Evolutionary conservation across 306 rosid species (phyloP), one percentile per base, ranked within the genome.

Genomic region (Parietaria judaica): DNA sequence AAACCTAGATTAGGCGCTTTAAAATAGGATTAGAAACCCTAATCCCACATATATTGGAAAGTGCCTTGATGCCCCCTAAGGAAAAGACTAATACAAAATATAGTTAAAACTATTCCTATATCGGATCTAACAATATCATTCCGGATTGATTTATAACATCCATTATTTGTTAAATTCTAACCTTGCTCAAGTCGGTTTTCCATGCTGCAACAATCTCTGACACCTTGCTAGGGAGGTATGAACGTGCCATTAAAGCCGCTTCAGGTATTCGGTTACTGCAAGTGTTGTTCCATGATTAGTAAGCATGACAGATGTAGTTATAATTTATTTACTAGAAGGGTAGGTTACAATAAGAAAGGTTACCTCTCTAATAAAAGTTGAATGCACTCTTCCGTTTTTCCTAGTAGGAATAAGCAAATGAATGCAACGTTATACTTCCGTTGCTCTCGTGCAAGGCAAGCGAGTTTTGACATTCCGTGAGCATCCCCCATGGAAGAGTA

Each of bases 401-500:
- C 96, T 84, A 92, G 76, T 78, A 72, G 80, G 76, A 86, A 92
- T 72, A 92, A 79, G 79, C 96, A 88, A 60, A 92, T 85, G 79
- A 84, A 92, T 51, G 95, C 86, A 65, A 92, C 95, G 76, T 92
- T 88, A 72, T 88, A 86, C 86, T 92, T 88, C 77, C 99, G 96
- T 74, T 88, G 95, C 76, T 88, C 94, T 74, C 82, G 88, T 59
- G 99, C 90, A 80, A 86, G 87, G 72, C 78, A 74, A 66, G 85
- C 87, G 65, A 92, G 99, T 80, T 81, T 70, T 44, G 78, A 78
- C 67, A 92, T 80, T 63, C 96, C 96, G 69, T 84, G 84, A 39
- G 88, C 95, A 77, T 92, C 95, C 52, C 99, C 99, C 70, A 92
- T 74, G 69, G 99, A 92, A 82, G 99, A 88, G 76, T 92, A 92